Evolutionary conservation across 192 early-diverging fungal species (phyloP).

Genomic region (Coemansia sp.): DNA sequence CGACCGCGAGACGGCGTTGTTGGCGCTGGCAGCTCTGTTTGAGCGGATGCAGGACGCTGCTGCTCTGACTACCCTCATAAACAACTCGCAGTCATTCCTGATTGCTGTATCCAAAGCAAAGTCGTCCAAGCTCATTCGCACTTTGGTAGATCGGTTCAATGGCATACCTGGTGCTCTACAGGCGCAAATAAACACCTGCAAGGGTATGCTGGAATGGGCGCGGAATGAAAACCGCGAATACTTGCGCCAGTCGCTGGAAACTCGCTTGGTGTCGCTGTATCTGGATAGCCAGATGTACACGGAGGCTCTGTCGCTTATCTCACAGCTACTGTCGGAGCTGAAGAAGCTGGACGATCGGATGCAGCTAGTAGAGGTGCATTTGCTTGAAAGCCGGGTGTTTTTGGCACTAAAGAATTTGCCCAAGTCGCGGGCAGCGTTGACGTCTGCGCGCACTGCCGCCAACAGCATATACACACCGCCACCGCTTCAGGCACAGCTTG

Average conservation of each 20-base stretch:
- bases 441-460: slow-evolving; percentile 92
- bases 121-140: slow-evolving; percentile 73
- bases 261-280: slow-evolving; percentile 84
- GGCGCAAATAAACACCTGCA: slow-evolving; percentile 90
- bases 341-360: slow-evolving; percentile 99
- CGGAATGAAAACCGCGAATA: slow-evolving; percentile 89
- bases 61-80: slow-evolving; percentile 78
- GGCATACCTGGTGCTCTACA: slow-evolving; percentile 83
- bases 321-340: slow-evolving; percentile 86
- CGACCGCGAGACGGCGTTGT: slow-evolving; percentile 35
- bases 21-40: slow-evolving; percentile 41
- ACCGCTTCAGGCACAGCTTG: slow-evolving; percentile 89
- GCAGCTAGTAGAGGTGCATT: slow-evolving; percentile 94
- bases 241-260: slow-evolving; percentile 93
- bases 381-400: slow-evolving; percentile 92
- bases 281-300: slow-evolving; percentile 95
- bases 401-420: slow-evolving; percentile 90
- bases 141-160: slow-evolving; percentile 81
- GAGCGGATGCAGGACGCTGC: slow-evolving; percentile 59
- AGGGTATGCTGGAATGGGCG: slow-evolving; percentile 93
- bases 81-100: slow-evolving; percentile 75
- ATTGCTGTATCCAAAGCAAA: slow-evolving; percentile 90
- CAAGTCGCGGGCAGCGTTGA: slow-evolving; percentile 93
- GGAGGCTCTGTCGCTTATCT: slow-evolving; percentile 82
- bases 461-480: slow-evolving; percentile 98